A percentile compares a stretch with the other conserved stretches of the same genome.
Conservation (phyloP, 2,329 filamentous ascomycete genomes). For the Calonectria fujianensis region DNA sequence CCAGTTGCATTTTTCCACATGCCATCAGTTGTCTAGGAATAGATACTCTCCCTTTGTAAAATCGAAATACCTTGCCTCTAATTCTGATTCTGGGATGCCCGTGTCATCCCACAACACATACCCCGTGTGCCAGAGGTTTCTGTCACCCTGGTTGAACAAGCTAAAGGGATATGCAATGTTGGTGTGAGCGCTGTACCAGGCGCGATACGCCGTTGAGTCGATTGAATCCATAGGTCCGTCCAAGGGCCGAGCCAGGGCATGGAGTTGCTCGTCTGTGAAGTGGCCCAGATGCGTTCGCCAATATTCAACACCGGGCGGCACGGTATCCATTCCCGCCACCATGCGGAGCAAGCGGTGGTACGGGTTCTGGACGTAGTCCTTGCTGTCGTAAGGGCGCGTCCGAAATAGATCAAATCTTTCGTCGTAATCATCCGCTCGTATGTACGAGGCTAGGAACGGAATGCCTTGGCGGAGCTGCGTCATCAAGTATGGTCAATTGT, state of each 20-base stretch:
- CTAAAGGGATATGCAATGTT: neutral
- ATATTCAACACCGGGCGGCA: neutral
- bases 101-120: slow-evolving; percentile 4
- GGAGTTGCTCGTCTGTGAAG: neutral
- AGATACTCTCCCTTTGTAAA: neutral
- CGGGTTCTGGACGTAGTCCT: neutral
- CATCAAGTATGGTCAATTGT: neutral
- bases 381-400: neutral
- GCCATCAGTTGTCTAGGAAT: neutral
- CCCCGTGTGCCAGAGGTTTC: neutral
- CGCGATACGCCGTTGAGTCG: neutral
- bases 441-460: neutral
- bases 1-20: neutral
- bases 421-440: neutral
- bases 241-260: neutral
- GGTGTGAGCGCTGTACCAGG: neutral
- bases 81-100: neutral
- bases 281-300: neutral
- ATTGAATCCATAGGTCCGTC: neutral
- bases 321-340: neutral
- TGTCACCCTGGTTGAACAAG: neutral
- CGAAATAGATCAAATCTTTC: neutral
- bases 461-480: neutral
- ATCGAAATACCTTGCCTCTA: neutral
- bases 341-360: neutral